Conservation (phyloP, 1,139 yeast genomes). For the Kodamaea fungicola region DNA sequence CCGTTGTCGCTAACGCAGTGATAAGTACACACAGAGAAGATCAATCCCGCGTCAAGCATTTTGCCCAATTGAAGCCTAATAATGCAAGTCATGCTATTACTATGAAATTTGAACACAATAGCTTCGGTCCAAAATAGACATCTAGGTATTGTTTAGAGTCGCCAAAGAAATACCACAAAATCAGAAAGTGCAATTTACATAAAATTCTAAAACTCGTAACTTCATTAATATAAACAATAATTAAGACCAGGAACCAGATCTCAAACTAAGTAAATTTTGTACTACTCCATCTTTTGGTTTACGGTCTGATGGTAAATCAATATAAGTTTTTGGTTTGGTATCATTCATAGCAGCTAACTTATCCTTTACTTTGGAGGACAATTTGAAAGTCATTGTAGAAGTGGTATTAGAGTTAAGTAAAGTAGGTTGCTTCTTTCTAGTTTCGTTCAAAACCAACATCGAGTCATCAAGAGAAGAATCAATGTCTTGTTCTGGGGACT, state of each 20-base stretch:
- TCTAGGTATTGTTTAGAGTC: too few species aligned
- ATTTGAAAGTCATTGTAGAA: conserved; percentile 41
- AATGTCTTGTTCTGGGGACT: conserved; percentile 14
- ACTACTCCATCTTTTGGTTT: conserved; percentile 24
- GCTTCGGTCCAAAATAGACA: too few species aligned
- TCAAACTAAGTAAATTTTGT: conserved; percentile 42
- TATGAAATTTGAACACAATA: too few species aligned
- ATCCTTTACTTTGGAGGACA: conserved; percentile 16
- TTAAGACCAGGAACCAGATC: conserved; percentile 37
- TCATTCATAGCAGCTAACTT: conserved; percentile 12
- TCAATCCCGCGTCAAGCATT: too few species aligned
- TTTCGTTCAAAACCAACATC: conserved; percentile 30
- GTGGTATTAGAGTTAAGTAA: conserved; percentile 30
- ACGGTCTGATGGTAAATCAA: neutral
- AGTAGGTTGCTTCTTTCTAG: conserved; percentile 39
- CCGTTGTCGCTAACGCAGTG: too few species aligned
- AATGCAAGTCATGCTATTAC: too few species aligned
- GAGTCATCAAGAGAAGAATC: conserved; percentile 21
- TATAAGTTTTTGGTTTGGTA: neutral
- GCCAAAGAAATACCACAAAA: too few species aligned
- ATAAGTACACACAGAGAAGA: too few species aligned
- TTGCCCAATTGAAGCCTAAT: too few species aligned
- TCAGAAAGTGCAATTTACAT: too few species aligned
- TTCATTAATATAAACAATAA: conserved; percentile 1
- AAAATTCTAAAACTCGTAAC: neutral